Base-by-base conservation (phyloP, 176 grass and related monocot species). In the Oryza punctata region DNA sequence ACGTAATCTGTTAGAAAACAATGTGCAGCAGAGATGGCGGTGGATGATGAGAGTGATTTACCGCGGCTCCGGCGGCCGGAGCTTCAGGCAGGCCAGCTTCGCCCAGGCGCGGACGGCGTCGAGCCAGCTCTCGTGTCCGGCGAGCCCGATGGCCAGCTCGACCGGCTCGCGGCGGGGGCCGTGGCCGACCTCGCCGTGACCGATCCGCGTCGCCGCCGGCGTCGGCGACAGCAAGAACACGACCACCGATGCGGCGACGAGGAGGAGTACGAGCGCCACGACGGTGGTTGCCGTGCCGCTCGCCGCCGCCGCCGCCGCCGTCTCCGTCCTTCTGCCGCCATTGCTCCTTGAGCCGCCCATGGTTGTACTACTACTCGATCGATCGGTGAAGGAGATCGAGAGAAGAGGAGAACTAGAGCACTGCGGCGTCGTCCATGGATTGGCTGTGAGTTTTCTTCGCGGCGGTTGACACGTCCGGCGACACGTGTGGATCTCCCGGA, bases 101-200 rank as follows among this genome's bases (percentile, higher is more conserved):
- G 52, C 85, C 91, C 91, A 93, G 1, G 73, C 82, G 1, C 78
- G 78, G 63, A 90, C 8, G 24, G 82, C 78, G 50, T 90, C 88
- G 50, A 89, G 60, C 81, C 85, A 89, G 25, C 78, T 32, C 72
- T 84, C 73, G 78, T 87, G 63, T 0, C 85, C 88, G 47, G 72
- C 78, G 68, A 90, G 19, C 69, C 91, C 85, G 88, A 93, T 88
- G 72, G 91, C 91, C 63, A 76, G 82, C 85, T 93, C 91, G 41
- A 85, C 85, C 73, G 73, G 81, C 77, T 90, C 88, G 37, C 37
- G 37, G 3, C 65, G 87, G 18, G 52, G 69, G 1, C 5, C 3
- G 14, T 2, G 5, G 1, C 4, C 12, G 14, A 2, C 8, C 41
- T 65, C 41, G 8, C 1, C 63, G 10, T 35, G 37, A 8, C 37